phyloP scores from a whole-genome alignment of 192 early-diverging fungal genomes.

The Entomortierella chlamydospora region DNA sequence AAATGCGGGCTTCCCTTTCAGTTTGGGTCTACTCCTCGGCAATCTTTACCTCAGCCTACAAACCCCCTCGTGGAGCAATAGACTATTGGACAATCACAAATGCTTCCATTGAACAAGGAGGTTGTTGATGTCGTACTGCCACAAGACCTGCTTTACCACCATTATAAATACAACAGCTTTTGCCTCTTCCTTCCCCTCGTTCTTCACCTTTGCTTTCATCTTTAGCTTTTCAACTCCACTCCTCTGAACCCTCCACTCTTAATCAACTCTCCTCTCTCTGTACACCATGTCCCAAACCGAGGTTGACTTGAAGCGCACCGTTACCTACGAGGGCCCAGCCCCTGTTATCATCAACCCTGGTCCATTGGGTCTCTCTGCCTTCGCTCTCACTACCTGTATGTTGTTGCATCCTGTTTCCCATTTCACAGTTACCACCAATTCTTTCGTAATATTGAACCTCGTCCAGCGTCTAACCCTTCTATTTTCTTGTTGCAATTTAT shows the following conservation, averaged over 20 bases:
- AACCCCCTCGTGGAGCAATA: too few relatives aligned
- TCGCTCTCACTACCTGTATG: slow-evolving; percentile 71
- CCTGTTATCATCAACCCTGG: slow-evolving; percentile 69
- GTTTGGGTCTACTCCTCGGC: too few relatives aligned
- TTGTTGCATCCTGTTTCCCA: not conserved
- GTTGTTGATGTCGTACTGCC: too few relatives aligned
- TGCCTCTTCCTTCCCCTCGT: not conserved
- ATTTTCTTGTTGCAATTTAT: not conserved
- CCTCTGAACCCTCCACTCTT: not conserved
- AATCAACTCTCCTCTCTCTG: not conserved
- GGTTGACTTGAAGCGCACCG: not conserved
- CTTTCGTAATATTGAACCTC: too few relatives aligned
- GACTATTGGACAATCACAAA: too few relatives aligned
- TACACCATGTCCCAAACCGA: not conserved
- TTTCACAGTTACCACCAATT: too few relatives aligned
- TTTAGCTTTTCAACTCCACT: not conserved
- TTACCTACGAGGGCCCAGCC: not conserved
- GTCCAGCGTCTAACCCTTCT: not conserved
- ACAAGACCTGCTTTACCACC: too few relatives aligned
- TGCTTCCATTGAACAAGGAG: too few relatives aligned
- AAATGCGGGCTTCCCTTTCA: too few relatives aligned
- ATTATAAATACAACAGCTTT: not conserved
- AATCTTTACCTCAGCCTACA: too few relatives aligned
- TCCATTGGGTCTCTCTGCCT: slow-evolving; percentile 72
- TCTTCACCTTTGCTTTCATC: too few relatives aligned